phyloP scores from a whole-genome alignment of 345 rosid species.

The Camelina laxa region DNA sequence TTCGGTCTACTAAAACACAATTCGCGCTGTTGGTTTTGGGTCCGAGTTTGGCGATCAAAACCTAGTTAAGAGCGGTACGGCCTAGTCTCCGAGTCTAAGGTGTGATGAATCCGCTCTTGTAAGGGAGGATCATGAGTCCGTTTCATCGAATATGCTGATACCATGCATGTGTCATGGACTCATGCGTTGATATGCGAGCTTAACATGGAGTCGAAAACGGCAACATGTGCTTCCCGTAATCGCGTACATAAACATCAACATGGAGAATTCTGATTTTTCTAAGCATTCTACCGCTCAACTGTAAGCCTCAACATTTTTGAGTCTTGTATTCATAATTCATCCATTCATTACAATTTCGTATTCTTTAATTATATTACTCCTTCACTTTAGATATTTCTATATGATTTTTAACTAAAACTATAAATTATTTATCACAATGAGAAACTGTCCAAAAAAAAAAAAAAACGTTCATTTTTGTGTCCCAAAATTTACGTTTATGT shows the following conservation, averaged over 20 bases:
- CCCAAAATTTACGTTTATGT: constrained; percentile 40
- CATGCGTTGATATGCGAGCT: background rate
- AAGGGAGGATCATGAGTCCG: background rate
- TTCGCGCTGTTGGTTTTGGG: background rate
- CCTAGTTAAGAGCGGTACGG: too few species aligned
- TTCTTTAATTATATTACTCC: background rate
- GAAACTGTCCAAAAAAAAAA: background rate
- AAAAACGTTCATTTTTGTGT: constrained; percentile 9
- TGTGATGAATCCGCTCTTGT: too few species aligned
- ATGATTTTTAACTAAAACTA: background rate
- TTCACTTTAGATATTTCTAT: background rate
- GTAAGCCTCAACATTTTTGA: background rate
- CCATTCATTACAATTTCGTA: background rate
- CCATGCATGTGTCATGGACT: background rate
- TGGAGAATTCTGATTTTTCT: background rate
- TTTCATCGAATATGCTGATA: background rate
- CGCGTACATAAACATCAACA: background rate
- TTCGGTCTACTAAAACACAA: background rate
- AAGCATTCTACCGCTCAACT: background rate
- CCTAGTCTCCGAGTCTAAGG: too few species aligned
- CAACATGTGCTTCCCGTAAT: background rate
- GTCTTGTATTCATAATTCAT: background rate
- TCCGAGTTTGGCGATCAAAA: background rate
- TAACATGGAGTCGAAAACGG: background rate
- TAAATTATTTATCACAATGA: constrained; percentile 1